Percentiles rank a stretch among this genome's conserved stretches.
Evolutionary conservation across 2,329 filamentous ascomycete species (phyloP).

Genomic region (Aspergillus viridinutans): DNA sequence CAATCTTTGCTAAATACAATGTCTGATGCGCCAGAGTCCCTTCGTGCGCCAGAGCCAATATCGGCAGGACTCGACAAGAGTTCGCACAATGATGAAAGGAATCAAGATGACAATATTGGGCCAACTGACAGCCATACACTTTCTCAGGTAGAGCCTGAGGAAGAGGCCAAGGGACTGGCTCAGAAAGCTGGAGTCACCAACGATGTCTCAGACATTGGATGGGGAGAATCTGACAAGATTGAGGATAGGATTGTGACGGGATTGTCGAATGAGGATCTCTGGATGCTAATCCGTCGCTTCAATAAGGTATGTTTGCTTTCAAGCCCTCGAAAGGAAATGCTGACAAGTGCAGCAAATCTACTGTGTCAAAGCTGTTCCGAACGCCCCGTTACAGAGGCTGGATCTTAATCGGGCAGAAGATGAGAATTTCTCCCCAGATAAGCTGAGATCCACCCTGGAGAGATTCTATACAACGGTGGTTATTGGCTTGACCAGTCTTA

Average conservation of each 20-base stretch:
- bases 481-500: constrained; percentile 60
- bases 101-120: constrained; percentile 29
- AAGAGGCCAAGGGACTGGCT: constrained; percentile 14
- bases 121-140: constrained; percentile 17
- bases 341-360: constrained; percentile 54
- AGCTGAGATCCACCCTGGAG: constrained; percentile 72
- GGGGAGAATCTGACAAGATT: constrained; percentile 7
- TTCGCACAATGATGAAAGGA: constrained; percentile 45
- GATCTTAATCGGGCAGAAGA: constrained; percentile 78
- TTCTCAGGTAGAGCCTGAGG: constrained; percentile 9
- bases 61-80: background rate
- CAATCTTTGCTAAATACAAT: background rate
- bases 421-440: constrained; percentile 80
- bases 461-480: constrained; percentile 76
- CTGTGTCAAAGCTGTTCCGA: constrained; percentile 64
- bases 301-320: constrained; percentile 55
- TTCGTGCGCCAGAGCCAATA: background rate
- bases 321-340: background rate
- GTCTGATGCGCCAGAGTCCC: background rate
- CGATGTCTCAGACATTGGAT: constrained; percentile 12
- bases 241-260: constrained; percentile 58
- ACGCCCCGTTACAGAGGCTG: constrained; percentile 59
- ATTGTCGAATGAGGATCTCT: constrained; percentile 67
- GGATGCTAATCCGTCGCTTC: constrained; percentile 68
- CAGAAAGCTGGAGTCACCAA: constrained; percentile 11